A percentile compares a stretch with the other conserved stretches of the same genome.
phyloP scores from a whole-genome alignment of 2,329 filamentous ascomycete species.

The Colletotrichum euphorbiae region DNA sequence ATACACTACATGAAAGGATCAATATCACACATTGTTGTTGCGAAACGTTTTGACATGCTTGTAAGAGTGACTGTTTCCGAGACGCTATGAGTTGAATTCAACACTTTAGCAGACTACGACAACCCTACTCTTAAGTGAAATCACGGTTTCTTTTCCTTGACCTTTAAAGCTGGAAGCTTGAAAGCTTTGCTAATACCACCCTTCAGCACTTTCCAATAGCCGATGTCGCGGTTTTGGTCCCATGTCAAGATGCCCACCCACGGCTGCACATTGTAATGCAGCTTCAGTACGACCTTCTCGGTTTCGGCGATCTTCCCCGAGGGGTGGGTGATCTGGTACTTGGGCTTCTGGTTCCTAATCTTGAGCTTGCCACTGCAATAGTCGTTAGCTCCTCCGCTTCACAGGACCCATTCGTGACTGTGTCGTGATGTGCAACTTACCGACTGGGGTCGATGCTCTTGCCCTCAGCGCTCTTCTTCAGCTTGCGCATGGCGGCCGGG shows the following conservation, averaged over 20 bases:
- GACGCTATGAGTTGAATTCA: background rate
- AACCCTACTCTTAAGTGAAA: background rate
- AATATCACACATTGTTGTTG: too few relatives aligned
- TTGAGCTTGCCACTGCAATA: constrained; percentile 74
- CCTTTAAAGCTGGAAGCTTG: constrained; percentile 73
- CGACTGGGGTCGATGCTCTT: constrained; percentile 70
- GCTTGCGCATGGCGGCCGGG: constrained; percentile 70
- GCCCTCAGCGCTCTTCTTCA: constrained; percentile 68
- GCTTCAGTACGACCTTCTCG: constrained; percentile 78
- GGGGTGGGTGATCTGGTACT: constrained; percentile 97
- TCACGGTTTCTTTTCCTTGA: constrained; percentile 56
- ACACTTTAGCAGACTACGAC: background rate
- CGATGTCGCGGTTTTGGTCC: constrained; percentile 70
- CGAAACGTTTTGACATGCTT: background rate
- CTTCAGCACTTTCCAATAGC: constrained; percentile 73
- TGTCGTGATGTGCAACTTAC: constrained; percentile 49
- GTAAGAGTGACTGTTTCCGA: background rate
- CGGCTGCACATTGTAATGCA: constrained; percentile 97
- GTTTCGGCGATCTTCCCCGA: constrained; percentile 80
- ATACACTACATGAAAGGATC: too few relatives aligned
- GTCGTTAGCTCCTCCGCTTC: constrained; percentile 37
- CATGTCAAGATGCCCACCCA: constrained; percentile 93
- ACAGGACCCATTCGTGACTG: background rate
- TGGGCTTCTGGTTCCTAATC: constrained; percentile 87
- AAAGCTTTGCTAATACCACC: constrained; percentile 75